These are phyloP conservation scores for Pichia sp. DNA, from an alignment of 1,139 yeast genomes.

Conservation along the genomic window DNA sequence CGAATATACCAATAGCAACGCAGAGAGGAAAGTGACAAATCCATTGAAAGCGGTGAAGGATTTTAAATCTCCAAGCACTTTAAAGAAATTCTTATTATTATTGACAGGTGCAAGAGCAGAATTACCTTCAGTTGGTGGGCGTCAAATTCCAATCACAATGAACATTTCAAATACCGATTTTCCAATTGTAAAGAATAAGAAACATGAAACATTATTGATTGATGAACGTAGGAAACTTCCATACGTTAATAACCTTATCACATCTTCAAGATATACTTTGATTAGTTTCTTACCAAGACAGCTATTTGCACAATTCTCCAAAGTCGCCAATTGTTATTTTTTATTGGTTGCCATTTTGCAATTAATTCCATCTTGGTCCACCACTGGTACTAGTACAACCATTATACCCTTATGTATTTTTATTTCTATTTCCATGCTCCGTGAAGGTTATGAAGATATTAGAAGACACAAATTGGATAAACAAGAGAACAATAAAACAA, in stretches of 20 bases:
- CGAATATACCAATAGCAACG: slow-evolving; percentile 1
- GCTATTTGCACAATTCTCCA: slow-evolving; percentile 85
- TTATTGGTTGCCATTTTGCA: slow-evolving; percentile 87
- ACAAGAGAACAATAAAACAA: slow-evolving; percentile 70
- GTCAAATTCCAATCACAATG: slow-evolving; percentile 67
- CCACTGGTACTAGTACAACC: slow-evolving; percentile 96
- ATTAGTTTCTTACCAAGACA: slow-evolving; percentile 88
- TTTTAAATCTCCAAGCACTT: slow-evolving; percentile 4
- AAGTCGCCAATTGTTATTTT: slow-evolving; percentile 85
- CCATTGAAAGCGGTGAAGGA: neutral
- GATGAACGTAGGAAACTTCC: slow-evolving; percentile 72
- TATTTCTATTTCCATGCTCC: slow-evolving; percentile 83
- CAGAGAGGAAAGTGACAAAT: slow-evolving; percentile 1
- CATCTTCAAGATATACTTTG: slow-evolving; percentile 84
- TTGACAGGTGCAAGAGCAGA: slow-evolving; percentile 44
- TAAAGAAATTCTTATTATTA: slow-evolving; percentile 25
- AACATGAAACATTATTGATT: slow-evolving; percentile 35
- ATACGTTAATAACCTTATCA: slow-evolving; percentile 65
- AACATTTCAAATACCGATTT: slow-evolving; percentile 34
- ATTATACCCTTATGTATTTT: slow-evolving; percentile 85
- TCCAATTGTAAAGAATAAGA: slow-evolving; percentile 19
- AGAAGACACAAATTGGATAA: slow-evolving; percentile 83
- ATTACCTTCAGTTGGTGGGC: slow-evolving; percentile 64
- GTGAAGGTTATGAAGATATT: slow-evolving; percentile 95
- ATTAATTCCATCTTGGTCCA: slow-evolving; percentile 97